Base-by-base conservation (phyloP, 768 basidiomycete genomes). In the Boletus vermiculosoides region DNA sequence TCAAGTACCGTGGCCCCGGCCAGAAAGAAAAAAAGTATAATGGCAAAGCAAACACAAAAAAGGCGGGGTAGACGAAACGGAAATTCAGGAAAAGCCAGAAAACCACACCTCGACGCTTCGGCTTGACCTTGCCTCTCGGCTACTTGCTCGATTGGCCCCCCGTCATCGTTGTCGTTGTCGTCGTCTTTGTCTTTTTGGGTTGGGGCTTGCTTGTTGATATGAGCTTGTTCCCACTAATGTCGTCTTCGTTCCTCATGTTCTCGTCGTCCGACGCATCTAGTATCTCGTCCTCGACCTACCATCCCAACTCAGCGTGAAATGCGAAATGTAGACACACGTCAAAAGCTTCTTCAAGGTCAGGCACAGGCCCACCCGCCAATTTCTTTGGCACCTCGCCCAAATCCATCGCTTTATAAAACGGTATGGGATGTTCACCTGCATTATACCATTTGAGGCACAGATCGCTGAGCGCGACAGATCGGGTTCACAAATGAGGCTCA, bases 271-370 rank as follows among this genome's bases (percentile, higher is more conserved):
- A 79, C 0, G 55, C 72, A 1, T 80, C 86, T 0, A 49, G 66
- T 28, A 73, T 69, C 20, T 76, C 75, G 47, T 81, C 82, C 25
- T 82, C 80, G 63, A 76, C 66, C 81, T 78, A 52, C 7, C 23
- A 34, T 3, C 18, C 46, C 45, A 47, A 23, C 36, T 60, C 33
- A 66, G 36, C 36, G 5, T 15, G 22, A 20, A 22, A 34, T 5
- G 9, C 4, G 39, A 1, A 36, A 23, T 0, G n/a, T 23, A 18
- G 49, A 31, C 5, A 73, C 60, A 92, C 88, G 61, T 91, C 93
- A 60, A 87, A 90, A 0, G 87, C 94, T 49, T 98, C 96, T 69
- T 98, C 96, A 20, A 94, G 79, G 74, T 98, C 96, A 0, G 96
- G 94, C 11, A 83, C 83, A 5, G 89, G 82, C 4, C 85, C 90